Percentiles rank a stretch among this genome's conserved stretches.
Evolutionary conservation across 352 stramenopile genomes (phyloP).

Genomic region (Thalassiosira exigua): DNA sequence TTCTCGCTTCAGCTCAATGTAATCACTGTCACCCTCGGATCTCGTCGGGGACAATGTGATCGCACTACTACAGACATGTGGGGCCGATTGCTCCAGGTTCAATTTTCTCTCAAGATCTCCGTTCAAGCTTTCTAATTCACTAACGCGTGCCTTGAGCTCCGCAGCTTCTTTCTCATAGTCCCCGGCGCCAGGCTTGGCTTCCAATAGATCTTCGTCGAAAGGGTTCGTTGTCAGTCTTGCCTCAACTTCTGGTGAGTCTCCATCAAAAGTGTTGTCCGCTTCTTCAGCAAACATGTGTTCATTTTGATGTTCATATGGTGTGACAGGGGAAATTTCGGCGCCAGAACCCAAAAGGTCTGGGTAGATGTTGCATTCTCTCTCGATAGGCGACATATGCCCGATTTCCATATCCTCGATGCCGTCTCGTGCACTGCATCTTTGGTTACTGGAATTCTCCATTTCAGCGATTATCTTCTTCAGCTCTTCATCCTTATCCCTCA

Average conservation of each 20-base stretch:
- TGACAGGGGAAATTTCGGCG: conserved; percentile 23
- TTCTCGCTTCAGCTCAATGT: conserved; percentile 15
- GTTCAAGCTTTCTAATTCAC: conserved; percentile 8
- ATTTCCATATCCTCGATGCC: neutral
- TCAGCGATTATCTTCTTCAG: conserved; percentile 24
- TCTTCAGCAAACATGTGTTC: neutral
- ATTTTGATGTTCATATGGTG: conserved; percentile 2
- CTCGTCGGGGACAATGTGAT: too few relatives aligned
- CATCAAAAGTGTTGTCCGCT: neutral
- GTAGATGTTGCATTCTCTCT: neutral
- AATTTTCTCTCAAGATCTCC: conserved; percentile 1
- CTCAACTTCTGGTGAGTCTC: conserved; percentile 3
- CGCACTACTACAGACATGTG: too few relatives aligned
- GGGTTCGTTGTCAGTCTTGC: neutral
- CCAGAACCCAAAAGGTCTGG: neutral
- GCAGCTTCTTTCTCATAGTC: neutral
- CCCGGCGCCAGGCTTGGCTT: too few relatives aligned
- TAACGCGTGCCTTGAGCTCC: conserved; percentile 13
- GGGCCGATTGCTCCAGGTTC: neutral
- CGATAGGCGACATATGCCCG: neutral
- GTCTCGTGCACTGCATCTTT: conserved; percentile 1
- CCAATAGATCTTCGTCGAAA: conserved; percentile 4
- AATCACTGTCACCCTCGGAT: conserved; percentile 10
- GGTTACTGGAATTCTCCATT: conserved; percentile 20
- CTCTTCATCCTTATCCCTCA: conserved; percentile 42